Percentiles rank a stretch among this genome's conserved stretches.
Conservation (phyloP, 2,329 filamentous ascomycete species). For the Hypocreales sp. region DNA sequence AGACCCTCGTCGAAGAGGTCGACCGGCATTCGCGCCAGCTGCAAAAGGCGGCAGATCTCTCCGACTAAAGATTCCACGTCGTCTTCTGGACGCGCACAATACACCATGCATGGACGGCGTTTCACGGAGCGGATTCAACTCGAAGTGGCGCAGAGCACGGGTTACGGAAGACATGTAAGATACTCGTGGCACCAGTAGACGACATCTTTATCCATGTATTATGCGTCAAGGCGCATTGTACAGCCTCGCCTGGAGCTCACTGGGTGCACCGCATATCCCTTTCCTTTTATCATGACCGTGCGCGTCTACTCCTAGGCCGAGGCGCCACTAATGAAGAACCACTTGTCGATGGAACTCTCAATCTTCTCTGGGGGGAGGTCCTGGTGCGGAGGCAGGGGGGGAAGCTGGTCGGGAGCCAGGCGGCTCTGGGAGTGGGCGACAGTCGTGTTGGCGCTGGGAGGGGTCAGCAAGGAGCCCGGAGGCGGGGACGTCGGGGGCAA, state of each 20-base stretch:
- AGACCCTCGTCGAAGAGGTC: conserved; percentile 75
- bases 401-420: conserved; percentile 52
- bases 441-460: conserved; percentile 61
- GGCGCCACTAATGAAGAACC: conserved; percentile 99
- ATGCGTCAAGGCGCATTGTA: no score
- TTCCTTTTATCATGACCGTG: neutral
- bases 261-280: no score
- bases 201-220: no score
- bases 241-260: no score
- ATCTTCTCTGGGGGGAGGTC: conserved; percentile 76
- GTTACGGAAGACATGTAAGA: conserved; percentile 7
- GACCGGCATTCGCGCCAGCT: conserved; percentile 76
- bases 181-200: no score
- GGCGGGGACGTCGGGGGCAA: neutral
- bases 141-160: no score
- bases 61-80: conserved; percentile 18
- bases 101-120: conserved; percentile 18
- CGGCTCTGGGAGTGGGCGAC: conserved; percentile 60
- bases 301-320: conserved; percentile 44
- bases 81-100: no score
- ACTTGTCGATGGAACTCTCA: conserved; percentile 96
- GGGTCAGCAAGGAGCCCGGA: conserved; percentile 11
- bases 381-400: conserved; percentile 64
- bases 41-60: conserved; percentile 69
- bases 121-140: conserved; percentile 8